Evolutionary conservation across 1,284 basidiomycete genomes (phyloP).

Genomic region (Phylloporus sp.): DNA sequence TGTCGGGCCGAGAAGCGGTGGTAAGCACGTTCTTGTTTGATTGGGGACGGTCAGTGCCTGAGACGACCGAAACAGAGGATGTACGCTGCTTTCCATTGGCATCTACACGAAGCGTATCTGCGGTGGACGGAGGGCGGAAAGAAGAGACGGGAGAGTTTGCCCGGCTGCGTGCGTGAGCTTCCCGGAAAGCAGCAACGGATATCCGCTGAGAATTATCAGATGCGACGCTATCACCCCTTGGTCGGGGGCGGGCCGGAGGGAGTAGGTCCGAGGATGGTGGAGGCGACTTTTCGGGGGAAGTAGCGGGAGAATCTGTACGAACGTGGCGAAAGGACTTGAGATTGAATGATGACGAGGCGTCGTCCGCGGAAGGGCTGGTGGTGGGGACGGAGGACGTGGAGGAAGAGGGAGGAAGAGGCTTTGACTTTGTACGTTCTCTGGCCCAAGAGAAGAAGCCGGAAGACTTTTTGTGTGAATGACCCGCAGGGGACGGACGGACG

Average conservation of each 20-base stretch:
- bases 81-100: conserved; percentile 30
- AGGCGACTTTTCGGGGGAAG: conserved; percentile 35
- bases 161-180: conserved; percentile 67
- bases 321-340: conserved; percentile 75
- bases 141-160: conserved; percentile 65
- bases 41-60: conserved; percentile 16
- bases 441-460: conserved; percentile 42
- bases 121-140: conserved; percentile 40
- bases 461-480: conserved; percentile 37
- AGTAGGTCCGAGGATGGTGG: conserved; percentile 14
- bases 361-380: conserved; percentile 20
- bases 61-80: conserved; percentile 34
- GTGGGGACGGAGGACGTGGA: conserved; percentile 24
- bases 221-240: conserved; percentile 59
- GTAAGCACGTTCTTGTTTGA: conserved; percentile 10
- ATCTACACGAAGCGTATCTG: conserved; percentile 37
- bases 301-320: conserved; percentile 38
- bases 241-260: conserved; percentile 46
- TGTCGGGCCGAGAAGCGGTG: conserved; percentile 25
- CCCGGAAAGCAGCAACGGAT: conserved; percentile 77
- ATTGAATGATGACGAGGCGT: conserved; percentile 58
- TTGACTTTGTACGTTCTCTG: conserved; percentile 48
- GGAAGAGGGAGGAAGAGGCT: conserved; percentile 35
- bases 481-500: conserved; percentile 21
- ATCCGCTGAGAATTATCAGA: conserved; percentile 72